Evolutionary conservation across 805 yeast species (phyloP).

Genomic region (Blastobotrys robertii): DNA sequence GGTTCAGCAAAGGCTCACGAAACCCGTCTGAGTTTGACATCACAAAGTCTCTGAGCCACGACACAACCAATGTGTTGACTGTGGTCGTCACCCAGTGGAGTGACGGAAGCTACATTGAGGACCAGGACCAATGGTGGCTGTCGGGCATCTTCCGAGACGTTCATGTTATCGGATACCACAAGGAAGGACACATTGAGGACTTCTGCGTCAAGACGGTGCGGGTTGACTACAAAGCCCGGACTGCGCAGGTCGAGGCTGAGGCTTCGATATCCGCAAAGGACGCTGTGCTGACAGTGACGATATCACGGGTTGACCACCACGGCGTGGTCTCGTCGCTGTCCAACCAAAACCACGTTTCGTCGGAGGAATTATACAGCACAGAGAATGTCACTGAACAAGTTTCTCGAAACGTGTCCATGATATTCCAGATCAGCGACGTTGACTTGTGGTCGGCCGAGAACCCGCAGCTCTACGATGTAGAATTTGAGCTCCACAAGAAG

Average conservation of each 20-base stretch:
- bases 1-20: constrained; percentile 28
- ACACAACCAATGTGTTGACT: constrained; percentile 13
- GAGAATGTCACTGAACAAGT: neutral
- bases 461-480: constrained; percentile 25
- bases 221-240: constrained; percentile 12
- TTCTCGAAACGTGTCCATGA: neutral
- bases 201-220: constrained; percentile 18
- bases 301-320: neutral
- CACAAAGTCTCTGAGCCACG: constrained; percentile 10
- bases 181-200: constrained; percentile 25
- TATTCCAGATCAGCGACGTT: constrained; percentile 15
- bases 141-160: constrained; percentile 34
- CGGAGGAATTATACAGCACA: constrained; percentile 12
- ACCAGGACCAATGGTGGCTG: constrained; percentile 35
- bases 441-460: constrained; percentile 29
- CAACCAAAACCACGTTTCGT: neutral
- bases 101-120: constrained; percentile 28
- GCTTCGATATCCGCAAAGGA: constrained; percentile 2
- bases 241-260: constrained; percentile 7
- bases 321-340: neutral
- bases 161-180: constrained; percentile 20
- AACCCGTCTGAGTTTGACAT: constrained; percentile 29
- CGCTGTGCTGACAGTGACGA: neutral
- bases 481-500: constrained; percentile 10
- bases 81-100: constrained; percentile 30